Evolutionary conservation across 1,284 basidiomycete genomes (phyloP), one percentile per base, ranked within the genome.

Genomic region (Moniliophthora roreri): DNA sequence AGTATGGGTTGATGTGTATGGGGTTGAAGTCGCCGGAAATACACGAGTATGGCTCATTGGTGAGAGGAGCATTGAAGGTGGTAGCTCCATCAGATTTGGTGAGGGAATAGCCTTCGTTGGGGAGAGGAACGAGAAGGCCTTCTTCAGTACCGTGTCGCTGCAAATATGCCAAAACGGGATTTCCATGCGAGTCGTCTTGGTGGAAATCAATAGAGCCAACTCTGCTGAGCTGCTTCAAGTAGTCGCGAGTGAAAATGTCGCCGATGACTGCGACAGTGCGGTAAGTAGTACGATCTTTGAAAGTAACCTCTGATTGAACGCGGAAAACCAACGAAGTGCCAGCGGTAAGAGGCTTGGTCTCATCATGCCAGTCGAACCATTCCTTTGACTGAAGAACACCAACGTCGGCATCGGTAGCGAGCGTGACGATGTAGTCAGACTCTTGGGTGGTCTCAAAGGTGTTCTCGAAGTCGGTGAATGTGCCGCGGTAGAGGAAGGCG

Each of bases 1-100:
- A 98, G 80, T 98, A 98, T 0, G 96, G 97, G 74, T 99, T 98
- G 73, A 97, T 80, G 72, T 99, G 97, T 62, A 99, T 97, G n/a
- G 92, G 90, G 63, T 91, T 98, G 80, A 93, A 98, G 73, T 99
- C 97, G 46, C 96, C 95, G 2, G 96, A 98, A 55, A 95, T 85
- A 70, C 89, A 87, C 4, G 95, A 98, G 77, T 98, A 98, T 3
- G 95, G 89, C 73, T 97, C 87, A 69, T 99, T 98, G 51, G 92
- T 92, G 39, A 91, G 76, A 15, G 95, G 92, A 3, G 93, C 79
- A 51, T 74, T 83, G 76, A 92, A 93, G 1, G 77, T 70, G 11
- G 85, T 84, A 9, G 79, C 73, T 11, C 78, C 73, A 13, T 79
- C 73, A 16, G 77, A 71, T 35, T 75, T 82, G 42, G 84, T 83